Conservation (phyloP, 1,284 basidiomycete species). For the Cryptococcus sp. region DNA sequence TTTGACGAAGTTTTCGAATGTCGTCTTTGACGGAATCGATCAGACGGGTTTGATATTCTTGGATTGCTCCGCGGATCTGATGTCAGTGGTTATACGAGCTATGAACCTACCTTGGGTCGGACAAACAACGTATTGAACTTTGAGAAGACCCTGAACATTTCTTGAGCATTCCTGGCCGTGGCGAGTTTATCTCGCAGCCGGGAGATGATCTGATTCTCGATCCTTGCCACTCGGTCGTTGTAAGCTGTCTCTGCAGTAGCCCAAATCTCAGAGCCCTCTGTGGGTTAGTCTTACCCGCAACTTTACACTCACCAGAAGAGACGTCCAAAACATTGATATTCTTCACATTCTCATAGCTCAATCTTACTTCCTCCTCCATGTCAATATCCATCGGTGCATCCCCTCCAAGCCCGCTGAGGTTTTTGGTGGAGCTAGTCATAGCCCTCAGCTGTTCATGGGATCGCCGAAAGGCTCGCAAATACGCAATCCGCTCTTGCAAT, state of each 20-base stretch:
- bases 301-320: conserved; percentile 61
- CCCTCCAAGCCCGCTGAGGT: conserved; percentile 70
- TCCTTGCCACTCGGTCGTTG: conserved; percentile 92
- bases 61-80: conserved; percentile 90
- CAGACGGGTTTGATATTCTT: conserved; percentile 97
- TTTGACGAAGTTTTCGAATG: conserved; percentile 90
- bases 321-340: conserved; percentile 94
- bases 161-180: conserved; percentile 94
- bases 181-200: conserved; percentile 84
- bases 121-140: conserved; percentile 98
- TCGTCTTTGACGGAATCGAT: conserved; percentile 98
- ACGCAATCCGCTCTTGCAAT: conserved; percentile 81
- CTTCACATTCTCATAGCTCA: conserved; percentile 92
- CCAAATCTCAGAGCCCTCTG: conserved; percentile 98
- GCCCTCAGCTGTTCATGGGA: conserved; percentile 96
- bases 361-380: conserved; percentile 95
- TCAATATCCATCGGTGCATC: conserved; percentile 62
- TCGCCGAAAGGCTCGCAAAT: conserved; percentile 87
- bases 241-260: conserved; percentile 93
- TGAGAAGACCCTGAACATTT: conserved; percentile 98
- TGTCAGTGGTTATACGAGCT: background rate
- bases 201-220: conserved; percentile 98
- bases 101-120: conserved; percentile 74
- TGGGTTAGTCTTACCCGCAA: background rate
- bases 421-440: conserved; percentile 93